Evolutionary conservation across 306 rosid genomes (phyloP).

Genomic region (Pyrus communis): DNA sequence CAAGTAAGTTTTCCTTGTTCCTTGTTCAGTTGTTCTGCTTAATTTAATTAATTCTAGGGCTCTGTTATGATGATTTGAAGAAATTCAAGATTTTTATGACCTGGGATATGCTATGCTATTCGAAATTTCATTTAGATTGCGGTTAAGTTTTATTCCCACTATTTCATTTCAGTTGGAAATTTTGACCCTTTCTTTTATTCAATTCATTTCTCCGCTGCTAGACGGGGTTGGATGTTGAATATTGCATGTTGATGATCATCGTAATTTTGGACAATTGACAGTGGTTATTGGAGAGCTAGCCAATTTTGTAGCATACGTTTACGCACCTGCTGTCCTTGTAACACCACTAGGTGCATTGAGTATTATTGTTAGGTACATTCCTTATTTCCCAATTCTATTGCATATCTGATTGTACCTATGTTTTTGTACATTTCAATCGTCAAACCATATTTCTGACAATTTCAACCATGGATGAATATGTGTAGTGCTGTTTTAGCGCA

Average conservation of each 20-base stretch:
- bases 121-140: not conserved
- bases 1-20: slow-evolving; percentile 41
- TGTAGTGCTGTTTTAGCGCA: slow-evolving; percentile 80
- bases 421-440: not conserved
- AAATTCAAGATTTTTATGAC: not conserved
- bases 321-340: slow-evolving; percentile 83
- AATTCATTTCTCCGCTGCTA: not conserved
- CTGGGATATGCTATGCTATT: not conserved
- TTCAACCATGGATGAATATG: slow-evolving; percentile 11
- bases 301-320: slow-evolving; percentile 74
- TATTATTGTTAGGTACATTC: slow-evolving; percentile 71
- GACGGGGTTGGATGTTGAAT: not conserved
- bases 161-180: not conserved
- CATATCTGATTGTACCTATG: not conserved
- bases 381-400: not conserved
- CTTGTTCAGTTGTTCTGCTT: not conserved
- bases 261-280: slow-evolving; percentile 15
- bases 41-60: not conserved
- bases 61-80: not conserved
- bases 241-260: not conserved
- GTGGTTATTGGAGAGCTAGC: slow-evolving; percentile 92
- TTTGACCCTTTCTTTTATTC: not conserved
- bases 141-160: not conserved
- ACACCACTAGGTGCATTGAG: slow-evolving; percentile 93
- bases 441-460: not conserved